A percentile compares a stretch with the other conserved stretches of the same genome.
phyloP scores from a whole-genome alignment of 805 yeast species.

The Suhomyces vadensis region DNA sequence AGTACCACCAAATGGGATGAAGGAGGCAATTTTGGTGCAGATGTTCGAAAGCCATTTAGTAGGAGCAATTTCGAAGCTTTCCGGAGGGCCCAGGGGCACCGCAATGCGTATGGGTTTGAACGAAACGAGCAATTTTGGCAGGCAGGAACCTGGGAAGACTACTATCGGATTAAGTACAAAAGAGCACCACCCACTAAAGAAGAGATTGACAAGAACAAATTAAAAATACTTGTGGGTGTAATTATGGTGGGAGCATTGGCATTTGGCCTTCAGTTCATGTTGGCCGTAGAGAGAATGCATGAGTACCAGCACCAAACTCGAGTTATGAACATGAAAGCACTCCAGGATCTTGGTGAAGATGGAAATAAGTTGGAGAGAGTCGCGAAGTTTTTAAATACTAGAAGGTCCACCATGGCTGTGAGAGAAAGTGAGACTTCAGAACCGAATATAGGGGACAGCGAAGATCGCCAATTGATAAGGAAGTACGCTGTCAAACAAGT shows the following conservation, averaged over 20 bases:
- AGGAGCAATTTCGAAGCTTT: conserved; percentile 31
- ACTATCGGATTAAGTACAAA: conserved; percentile 44
- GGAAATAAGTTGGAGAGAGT: conserved; percentile 31
- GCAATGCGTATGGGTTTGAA: conserved; percentile 31
- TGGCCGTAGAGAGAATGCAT: conserved; percentile 38
- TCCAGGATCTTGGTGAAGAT: conserved; percentile 34
- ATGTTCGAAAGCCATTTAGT: conserved; percentile 12
- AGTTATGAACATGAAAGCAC: conserved; percentile 28
- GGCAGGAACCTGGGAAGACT: conserved; percentile 68
- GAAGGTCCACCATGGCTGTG: conserved; percentile 30
- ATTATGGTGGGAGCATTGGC: conserved; percentile 38
- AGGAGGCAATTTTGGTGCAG: background rate
- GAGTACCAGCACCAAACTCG: conserved; percentile 27
- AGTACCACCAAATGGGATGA: conserved; percentile 20
- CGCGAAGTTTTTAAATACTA: conserved; percentile 32
- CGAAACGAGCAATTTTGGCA: conserved; percentile 52
- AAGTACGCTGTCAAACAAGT: conserved; percentile 34
- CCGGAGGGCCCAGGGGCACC: conserved; percentile 40
- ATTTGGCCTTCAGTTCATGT: conserved; percentile 43
- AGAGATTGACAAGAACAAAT: conserved; percentile 43
- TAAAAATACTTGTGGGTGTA: conserved; percentile 42
- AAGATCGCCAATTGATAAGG: conserved; percentile 20
- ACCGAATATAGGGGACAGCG: conserved; percentile 19
- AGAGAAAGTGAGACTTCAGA: conserved; percentile 12
- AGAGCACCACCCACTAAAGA: conserved; percentile 42